phyloP scores from a whole-genome alignment of 139 green algal species.

The Coelastrella sp. region DNA sequence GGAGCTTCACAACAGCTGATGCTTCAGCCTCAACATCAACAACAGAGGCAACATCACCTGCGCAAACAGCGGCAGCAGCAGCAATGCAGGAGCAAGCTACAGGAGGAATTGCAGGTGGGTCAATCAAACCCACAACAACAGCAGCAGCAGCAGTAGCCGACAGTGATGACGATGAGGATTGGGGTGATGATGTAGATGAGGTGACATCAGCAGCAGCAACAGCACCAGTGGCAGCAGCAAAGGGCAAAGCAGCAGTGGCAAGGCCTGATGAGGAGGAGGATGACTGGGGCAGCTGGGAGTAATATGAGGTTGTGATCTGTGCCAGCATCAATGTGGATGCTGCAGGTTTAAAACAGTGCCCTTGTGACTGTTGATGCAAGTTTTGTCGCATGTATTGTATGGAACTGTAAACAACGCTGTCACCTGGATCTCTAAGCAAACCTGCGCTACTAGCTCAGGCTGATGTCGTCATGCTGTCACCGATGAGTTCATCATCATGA shows the following conservation, averaged over 20 bases:
- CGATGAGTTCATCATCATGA: no score
- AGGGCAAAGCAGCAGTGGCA: neutral
- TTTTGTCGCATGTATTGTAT: no score
- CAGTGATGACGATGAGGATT: neutral
- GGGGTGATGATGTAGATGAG: conserved; percentile 14
- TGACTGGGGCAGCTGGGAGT: conserved; percentile 24
- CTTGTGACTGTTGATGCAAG: no score
- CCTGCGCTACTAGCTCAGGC: no score
- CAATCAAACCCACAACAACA: neutral
- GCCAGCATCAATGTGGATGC: no score
- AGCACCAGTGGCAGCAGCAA: neutral
- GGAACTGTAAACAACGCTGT: no score
- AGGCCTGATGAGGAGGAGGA: neutral
- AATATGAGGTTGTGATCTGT: neutral
- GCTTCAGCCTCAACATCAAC: neutral
- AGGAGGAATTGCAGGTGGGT: no score
- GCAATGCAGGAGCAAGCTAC: no score
- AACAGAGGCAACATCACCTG: neutral
- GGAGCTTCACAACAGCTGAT: neutral
- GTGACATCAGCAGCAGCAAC: conserved; percentile 1
- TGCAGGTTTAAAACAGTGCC: no score
- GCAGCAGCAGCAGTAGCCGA: neutral
- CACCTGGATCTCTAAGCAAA: no score
- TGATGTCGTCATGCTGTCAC: no score
- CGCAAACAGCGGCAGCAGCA: neutral